These are phyloP conservation scores for Euphorbia lathyris DNA, from an alignment of 345 rosid species.

Conservation along the genomic window DNA sequence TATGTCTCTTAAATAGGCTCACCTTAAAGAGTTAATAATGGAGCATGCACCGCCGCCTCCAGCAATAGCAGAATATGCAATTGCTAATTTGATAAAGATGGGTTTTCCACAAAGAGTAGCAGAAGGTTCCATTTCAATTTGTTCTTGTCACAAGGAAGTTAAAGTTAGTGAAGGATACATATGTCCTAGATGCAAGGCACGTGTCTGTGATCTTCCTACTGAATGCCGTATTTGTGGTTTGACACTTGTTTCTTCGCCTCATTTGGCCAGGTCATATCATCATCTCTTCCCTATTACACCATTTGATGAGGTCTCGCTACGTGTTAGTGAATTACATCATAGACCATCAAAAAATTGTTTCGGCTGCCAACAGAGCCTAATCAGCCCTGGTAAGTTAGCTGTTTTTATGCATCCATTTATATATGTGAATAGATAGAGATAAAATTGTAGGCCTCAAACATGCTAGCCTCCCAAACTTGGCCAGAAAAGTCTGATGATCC, in stretches of 20 bases:
- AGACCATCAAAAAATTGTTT: conserved; percentile 55
- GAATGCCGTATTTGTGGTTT: conserved; percentile 86
- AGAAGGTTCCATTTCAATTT: conserved; percentile 73
- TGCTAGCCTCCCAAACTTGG: too few species aligned
- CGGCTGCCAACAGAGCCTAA: conserved; percentile 79
- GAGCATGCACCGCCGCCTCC: conserved; percentile 99
- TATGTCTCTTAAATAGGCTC: conserved; percentile 42
- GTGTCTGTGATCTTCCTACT: conserved; percentile 82
- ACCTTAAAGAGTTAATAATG: conserved; percentile 68
- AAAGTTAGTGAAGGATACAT: conserved; percentile 76
- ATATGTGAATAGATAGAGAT: neutral
- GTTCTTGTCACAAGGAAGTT: conserved; percentile 89
- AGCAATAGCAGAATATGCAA: conserved; percentile 85
- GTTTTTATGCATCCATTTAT: neutral
- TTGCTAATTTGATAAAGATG: conserved; percentile 82
- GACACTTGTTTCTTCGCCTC: conserved; percentile 94
- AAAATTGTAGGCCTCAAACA: too few species aligned
- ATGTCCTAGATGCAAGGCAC: conserved; percentile 93
- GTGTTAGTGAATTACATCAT: conserved; percentile 32
- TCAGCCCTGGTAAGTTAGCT: conserved; percentile 46
- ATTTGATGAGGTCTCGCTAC: conserved; percentile 59
- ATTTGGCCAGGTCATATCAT: conserved; percentile 92
- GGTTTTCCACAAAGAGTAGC: conserved; percentile 91
- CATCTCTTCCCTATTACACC: conserved; percentile 90
- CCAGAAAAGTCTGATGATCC: too few species aligned